Percentiles rank a stretch among this genome's conserved stretches.
Conservation (phyloP, 2,329 filamentous ascomycete species). For the Xylaria multiplex region DNA sequence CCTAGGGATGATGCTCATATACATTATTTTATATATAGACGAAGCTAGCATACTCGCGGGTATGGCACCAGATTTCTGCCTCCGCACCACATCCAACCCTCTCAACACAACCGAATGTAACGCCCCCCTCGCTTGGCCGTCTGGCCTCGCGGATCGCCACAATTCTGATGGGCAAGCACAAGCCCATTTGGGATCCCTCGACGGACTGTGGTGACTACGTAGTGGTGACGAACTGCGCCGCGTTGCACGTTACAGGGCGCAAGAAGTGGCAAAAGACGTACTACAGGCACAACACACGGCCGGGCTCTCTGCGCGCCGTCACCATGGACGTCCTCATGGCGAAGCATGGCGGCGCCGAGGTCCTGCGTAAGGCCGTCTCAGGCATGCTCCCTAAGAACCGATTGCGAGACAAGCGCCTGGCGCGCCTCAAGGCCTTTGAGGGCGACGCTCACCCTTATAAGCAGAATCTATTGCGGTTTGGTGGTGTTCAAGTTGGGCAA, state of each 20-base stretch:
- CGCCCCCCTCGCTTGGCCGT: slow-evolving; percentile 84
- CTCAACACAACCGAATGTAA: slow-evolving; percentile 65
- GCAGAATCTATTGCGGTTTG: slow-evolving; percentile 82
- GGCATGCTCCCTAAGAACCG: slow-evolving; percentile 99
- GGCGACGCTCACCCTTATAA: slow-evolving; percentile 92
- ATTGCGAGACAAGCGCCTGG: slow-evolving; percentile 85
- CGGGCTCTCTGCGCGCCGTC: slow-evolving; percentile 85
- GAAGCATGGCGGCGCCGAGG: slow-evolving; percentile 92
- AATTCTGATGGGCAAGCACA: slow-evolving; percentile 97
- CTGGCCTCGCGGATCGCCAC: slow-evolving; percentile 88
- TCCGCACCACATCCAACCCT: slow-evolving; percentile 71
- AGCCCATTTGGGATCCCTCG: slow-evolving; percentile 95
- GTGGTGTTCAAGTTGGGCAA: slow-evolving; percentile 65
- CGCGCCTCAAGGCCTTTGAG: slow-evolving; percentile 93
- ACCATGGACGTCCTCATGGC: slow-evolving; percentile 95
- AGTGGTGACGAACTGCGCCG: slow-evolving; percentile 88
- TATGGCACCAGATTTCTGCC: slow-evolving; percentile 89
- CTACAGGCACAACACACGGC: slow-evolving; percentile 92
- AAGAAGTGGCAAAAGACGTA: slow-evolving; percentile 96
- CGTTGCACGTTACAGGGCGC: slow-evolving; percentile 87
- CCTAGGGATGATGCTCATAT: slow-evolving; percentile 16
- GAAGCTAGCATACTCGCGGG: slow-evolving; percentile 92
- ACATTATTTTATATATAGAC: slow-evolving; percentile 63
- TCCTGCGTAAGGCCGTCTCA: slow-evolving; percentile 88
- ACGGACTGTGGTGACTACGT: slow-evolving; percentile 99